Conservation (phyloP, 2,329 filamentous ascomycete genomes). For the Pseudogymnoascus sp. region DNA sequence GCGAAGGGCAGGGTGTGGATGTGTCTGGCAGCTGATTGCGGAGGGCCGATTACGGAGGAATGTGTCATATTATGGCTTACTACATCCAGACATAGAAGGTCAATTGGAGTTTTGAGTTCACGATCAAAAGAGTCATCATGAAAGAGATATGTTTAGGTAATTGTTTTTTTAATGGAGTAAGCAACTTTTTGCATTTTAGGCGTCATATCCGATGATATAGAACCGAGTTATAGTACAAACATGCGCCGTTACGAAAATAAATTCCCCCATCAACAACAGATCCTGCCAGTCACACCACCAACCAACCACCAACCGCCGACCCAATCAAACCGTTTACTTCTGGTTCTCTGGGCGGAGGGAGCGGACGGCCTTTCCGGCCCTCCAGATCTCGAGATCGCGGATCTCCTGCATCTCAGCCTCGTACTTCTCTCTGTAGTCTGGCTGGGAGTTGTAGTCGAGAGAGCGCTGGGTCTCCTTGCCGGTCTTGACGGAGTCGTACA, state of each 20-base stretch:
- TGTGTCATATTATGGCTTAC: neutral
- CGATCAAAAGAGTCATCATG: neutral
- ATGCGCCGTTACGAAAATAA: constrained; percentile 22
- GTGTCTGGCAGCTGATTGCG: constrained; percentile 4
- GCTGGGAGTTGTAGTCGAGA: constrained; percentile 92
- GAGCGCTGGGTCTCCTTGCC: constrained; percentile 93
- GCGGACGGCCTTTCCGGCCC: constrained; percentile 93
- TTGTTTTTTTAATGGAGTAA: constrained; percentile 13
- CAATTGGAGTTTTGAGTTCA: neutral
- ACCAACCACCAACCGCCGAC: constrained; percentile 15
- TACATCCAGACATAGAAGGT: neutral
- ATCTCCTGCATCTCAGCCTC: constrained; percentile 99
- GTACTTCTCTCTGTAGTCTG: constrained; percentile 94
- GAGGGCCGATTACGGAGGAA: constrained; percentile 19
- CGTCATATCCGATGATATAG: constrained; percentile 20
- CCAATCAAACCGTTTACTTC: constrained; percentile 40
- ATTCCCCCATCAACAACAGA: constrained; percentile 2
- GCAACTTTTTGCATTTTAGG: constrained; percentile 28
- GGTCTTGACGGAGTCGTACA: constrained; percentile 87
- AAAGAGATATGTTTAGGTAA: neutral
- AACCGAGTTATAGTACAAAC: constrained; percentile 24
- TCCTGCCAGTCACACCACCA: constrained; percentile 13
- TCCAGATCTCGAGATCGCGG: constrained; percentile 96
- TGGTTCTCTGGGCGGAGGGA: constrained; percentile 81
- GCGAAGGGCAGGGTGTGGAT: neutral